phyloP scores from a whole-genome alignment of 2,329 filamentous ascomycete genomes.

The Aspergillus calidoustus region DNA sequence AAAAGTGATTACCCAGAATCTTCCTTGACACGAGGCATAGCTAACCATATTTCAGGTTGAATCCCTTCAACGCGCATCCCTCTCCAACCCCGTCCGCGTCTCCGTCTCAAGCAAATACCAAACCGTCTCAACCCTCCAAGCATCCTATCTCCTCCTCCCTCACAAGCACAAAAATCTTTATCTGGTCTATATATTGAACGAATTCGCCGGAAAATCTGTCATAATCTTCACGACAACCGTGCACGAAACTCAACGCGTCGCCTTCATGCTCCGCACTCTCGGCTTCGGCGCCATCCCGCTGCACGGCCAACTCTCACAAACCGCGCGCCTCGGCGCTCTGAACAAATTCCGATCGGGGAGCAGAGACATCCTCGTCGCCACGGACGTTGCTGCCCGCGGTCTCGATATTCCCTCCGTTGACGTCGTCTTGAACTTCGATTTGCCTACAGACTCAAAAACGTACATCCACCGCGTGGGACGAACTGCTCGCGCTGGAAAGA shows the following conservation, averaged over 20 bases:
- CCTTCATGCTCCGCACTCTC: constrained; percentile 79
- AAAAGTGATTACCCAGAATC: constrained; percentile 56
- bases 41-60: constrained; percentile 58
- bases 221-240: constrained; percentile 95
- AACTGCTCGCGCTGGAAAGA: constrained; percentile 84
- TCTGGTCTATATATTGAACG: constrained; percentile 82
- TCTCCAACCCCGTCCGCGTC: constrained; percentile 82
- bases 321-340: constrained; percentile 80
- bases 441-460: constrained; percentile 84
- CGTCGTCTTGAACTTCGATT: constrained; percentile 81
- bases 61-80: constrained; percentile 83
- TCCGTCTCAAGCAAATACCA: constrained; percentile 87
- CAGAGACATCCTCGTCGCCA: constrained; percentile 85
- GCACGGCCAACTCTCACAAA: constrained; percentile 89
- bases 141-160: constrained; percentile 85
- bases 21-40: background rate
- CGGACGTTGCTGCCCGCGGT: constrained; percentile 91
- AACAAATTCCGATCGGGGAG: constrained; percentile 84
- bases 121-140: constrained; percentile 85
- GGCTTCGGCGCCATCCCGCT: constrained; percentile 91
- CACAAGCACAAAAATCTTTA: constrained; percentile 88
- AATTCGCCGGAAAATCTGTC: constrained; percentile 80
- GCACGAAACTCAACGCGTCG: constrained; percentile 83
- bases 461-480: constrained; percentile 90
- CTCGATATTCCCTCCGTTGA: constrained; percentile 93